Base-by-base conservation (phyloP, 1,139 yeast species). In the Suhomyces choctaworum region DNA sequence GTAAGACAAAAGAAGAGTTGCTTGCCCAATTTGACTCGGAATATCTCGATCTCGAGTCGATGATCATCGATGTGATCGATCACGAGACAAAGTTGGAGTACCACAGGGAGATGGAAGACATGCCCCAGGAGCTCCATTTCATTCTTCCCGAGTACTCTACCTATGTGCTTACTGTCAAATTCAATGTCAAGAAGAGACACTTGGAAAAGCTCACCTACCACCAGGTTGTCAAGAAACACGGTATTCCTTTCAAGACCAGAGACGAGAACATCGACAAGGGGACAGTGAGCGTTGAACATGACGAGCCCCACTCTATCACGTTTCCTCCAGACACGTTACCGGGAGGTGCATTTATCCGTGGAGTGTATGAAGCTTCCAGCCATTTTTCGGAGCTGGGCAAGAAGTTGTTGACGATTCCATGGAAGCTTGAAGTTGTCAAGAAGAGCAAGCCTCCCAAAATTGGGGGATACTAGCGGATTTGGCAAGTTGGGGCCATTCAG, bases 311-410 rank as follows among this genome's bases (percentile, higher is more conserved):
- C 24, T 29, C 40, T 5, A 49, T 56, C 4, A 48, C 55, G 5
- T 60, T 66, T 30, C 56, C 57, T 0, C 57, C 60, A 3, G 70
- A 64, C 23, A 50, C 54, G 9, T 45, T 66, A 4, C 72, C 73
- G 0, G 60, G 62, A 8, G 73, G 73, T 2, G 40, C 52, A 20
- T 50, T 66, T 25, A 42, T 61, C 25, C 52, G 71, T 39, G 70
- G 70, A 1, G 47, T 48, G n/a, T 63, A 59, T 40, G 54, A 56
- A 6, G 65, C 68, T 9, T 40, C 37, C 4, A 54, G 65, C 7
- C 51, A 54, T 4, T 59, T 66, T 29, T 45, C 44, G 26, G 64
- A 60, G 24, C 53, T 51, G 5, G 66, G 58, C 4, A 48, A 55
- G 29, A 45, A 40, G 19, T 46, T 66, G 22, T 54, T 61, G 38